These are phyloP conservation scores for Obba rivulosa DNA, from an alignment of 768 basidiomycete genomes.

Conservation along the genomic window DNA sequence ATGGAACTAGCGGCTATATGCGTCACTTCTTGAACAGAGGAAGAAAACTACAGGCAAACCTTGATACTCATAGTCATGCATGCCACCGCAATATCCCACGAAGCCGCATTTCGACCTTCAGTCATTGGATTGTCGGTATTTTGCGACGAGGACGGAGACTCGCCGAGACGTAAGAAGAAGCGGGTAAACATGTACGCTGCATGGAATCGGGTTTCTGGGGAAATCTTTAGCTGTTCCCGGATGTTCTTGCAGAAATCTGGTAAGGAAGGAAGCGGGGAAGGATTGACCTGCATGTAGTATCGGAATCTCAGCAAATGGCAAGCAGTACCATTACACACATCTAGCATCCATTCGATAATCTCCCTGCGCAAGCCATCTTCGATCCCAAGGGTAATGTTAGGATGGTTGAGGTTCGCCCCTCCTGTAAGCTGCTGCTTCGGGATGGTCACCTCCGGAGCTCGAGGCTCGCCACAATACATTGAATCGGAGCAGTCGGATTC, in stretches of 20 bases:
- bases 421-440: background rate
- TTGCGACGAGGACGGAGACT: slow-evolving; percentile 4
- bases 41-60: slow-evolving; percentile 26
- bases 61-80: slow-evolving; percentile 60
- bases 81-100: slow-evolving; percentile 56
- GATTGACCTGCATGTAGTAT: slow-evolving; percentile 14
- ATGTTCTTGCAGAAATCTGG: slow-evolving; percentile 28
- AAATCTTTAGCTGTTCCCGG: slow-evolving; percentile 47
- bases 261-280: slow-evolving; percentile 7
- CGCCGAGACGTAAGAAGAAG: slow-evolving; percentile 42
- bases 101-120: slow-evolving; percentile 24
- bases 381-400: slow-evolving; percentile 21
- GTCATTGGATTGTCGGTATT: background rate
- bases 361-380: slow-evolving; percentile 28
- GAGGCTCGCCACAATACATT: too few relatives aligned
- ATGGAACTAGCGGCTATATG: slow-evolving; percentile 41
- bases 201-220: slow-evolving; percentile 59
- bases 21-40: background rate
- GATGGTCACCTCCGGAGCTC: too few relatives aligned
- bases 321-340: slow-evolving; percentile 24
- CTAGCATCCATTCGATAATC: slow-evolving; percentile 41
- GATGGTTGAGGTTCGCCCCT: background rate
- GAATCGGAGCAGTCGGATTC: background rate
- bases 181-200: slow-evolving; percentile 56
- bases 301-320: background rate